Conservation (phyloP, 192 early-diverging fungal genomes). For the Linderina pennispora region DNA sequence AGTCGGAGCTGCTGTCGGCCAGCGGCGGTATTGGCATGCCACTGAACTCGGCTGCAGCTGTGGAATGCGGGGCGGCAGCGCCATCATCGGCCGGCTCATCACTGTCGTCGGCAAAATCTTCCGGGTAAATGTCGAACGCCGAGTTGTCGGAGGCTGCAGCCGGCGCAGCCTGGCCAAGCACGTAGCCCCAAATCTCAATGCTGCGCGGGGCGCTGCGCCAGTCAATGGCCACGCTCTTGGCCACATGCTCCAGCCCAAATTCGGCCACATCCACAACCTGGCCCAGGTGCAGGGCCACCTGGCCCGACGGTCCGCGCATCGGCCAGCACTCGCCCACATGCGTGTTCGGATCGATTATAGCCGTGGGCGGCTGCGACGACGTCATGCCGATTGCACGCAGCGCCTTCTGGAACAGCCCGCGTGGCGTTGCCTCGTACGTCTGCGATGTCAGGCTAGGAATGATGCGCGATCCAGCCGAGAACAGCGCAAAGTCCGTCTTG, state of each 20-base stretch:
- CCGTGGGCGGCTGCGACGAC: constrained; percentile 33
- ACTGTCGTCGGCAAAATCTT: neutral
- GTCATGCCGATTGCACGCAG: constrained; percentile 26
- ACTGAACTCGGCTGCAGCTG: constrained; percentile 3
- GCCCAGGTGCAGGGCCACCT: constrained; percentile 55
- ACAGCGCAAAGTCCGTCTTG: constrained; percentile 64
- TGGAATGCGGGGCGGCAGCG: constrained; percentile 5
- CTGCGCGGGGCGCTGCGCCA: constrained; percentile 56
- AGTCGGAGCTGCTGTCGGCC: constrained; percentile 7
- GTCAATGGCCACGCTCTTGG: constrained; percentile 51
- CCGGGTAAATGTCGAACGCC: neutral
- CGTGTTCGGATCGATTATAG: constrained; percentile 39
- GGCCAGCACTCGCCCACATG: constrained; percentile 73
- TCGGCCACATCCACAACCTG: constrained; percentile 52
- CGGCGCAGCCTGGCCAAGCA: constrained; percentile 2
- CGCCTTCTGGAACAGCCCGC: constrained; percentile 11
- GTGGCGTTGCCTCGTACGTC: constrained; percentile 45
- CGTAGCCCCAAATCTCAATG: constrained; percentile 62
- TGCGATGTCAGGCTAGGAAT: constrained; percentile 56
- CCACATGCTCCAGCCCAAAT: constrained; percentile 66
- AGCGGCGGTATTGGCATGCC: constrained; percentile 21
- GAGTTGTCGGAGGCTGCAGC: no score
- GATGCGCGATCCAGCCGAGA: constrained; percentile 57
- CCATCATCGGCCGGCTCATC: neutral
- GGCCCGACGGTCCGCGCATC: constrained; percentile 56